phyloP scores from a whole-genome alignment of 2,329 filamentous ascomycete genomes.

The Penicillium polonicum region DNA sequence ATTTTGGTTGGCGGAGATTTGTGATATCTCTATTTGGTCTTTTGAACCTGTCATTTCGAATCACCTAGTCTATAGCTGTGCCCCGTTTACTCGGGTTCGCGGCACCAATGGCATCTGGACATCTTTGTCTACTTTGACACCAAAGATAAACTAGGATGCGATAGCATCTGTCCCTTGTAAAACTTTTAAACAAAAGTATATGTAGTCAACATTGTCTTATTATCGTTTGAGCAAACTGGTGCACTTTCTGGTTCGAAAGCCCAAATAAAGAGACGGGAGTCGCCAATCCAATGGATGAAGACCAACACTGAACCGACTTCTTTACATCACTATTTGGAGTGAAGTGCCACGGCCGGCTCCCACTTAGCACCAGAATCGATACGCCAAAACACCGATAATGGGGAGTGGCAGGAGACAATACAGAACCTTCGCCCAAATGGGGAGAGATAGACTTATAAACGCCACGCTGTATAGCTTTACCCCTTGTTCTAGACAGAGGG shows the following conservation, averaged over 20 bases:
- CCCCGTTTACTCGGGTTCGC: conserved; percentile 27
- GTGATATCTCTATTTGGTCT: conserved; percentile 11
- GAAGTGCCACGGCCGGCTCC: no score
- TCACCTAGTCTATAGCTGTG: conserved; percentile 14
- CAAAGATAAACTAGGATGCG: conserved; percentile 12
- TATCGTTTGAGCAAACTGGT: background rate
- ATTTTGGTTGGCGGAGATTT: background rate
- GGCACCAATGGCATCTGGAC: conserved; percentile 18
- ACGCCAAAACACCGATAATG: background rate
- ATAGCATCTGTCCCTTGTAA: background rate
- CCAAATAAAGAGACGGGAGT: no score
- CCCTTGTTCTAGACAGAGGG: background rate
- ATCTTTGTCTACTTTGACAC: conserved; percentile 17
- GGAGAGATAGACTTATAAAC: background rate
- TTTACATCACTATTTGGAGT: background rate
- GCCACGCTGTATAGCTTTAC: background rate
- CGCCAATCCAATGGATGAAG: background rate
- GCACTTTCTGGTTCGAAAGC: no score
- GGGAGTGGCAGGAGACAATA: background rate
- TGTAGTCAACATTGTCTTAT: background rate
- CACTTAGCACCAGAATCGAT: background rate
- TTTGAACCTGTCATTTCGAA: conserved; percentile 7
- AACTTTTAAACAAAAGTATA: background rate
- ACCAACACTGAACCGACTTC: background rate
- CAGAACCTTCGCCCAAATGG: background rate